A percentile compares a stretch with the other conserved stretches of the same genome.
Evolutionary conservation across 805 yeast genomes (phyloP).

Genomic region (Hanseniaspora clermontiae): DNA sequence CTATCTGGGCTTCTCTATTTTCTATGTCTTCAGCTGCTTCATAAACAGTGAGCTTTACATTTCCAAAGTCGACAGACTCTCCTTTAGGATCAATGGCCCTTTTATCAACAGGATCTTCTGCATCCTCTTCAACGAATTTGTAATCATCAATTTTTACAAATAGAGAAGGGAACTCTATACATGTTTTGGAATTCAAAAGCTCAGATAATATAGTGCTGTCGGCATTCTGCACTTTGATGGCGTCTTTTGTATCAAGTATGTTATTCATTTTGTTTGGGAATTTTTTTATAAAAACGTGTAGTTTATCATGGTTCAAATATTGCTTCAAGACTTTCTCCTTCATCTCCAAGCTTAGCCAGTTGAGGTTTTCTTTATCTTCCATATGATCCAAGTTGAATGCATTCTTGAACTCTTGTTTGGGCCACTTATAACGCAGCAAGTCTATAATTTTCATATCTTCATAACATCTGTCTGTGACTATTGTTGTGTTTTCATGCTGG

Average conservation of each 20-base stretch:
- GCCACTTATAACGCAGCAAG: background rate
- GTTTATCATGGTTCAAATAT: slow-evolving; percentile 11
- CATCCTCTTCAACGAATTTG: slow-evolving; percentile 23
- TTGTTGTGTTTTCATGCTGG: slow-evolving; percentile 15
- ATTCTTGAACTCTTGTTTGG: background rate
- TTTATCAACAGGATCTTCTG: slow-evolving; percentile 18
- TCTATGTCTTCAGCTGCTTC: slow-evolving; percentile 4
- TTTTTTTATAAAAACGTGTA: slow-evolving; percentile 22
- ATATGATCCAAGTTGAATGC: background rate
- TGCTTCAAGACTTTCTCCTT: slow-evolving; percentile 9
- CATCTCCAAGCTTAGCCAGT: slow-evolving; percentile 16
- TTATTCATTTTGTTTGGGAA: slow-evolving; percentile 26
- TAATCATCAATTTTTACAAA: slow-evolving; percentile 29
- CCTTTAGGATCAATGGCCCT: background rate
- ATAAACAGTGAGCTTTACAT: background rate
- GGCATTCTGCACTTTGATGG: slow-evolving; percentile 30
- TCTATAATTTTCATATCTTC: slow-evolving; percentile 7
- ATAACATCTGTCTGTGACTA: background rate
- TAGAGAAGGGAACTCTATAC: slow-evolving; percentile 70
- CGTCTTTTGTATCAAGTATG: slow-evolving; percentile 27
- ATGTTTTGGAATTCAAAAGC: slow-evolving; percentile 42
- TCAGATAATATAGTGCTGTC: slow-evolving; percentile 32
- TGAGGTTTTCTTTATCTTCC: slow-evolving; percentile 16
- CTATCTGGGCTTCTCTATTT: background rate
- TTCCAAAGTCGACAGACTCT: background rate